Conservation (phyloP, 148 eudicot species). For the Camellia sinensis region DNA sequence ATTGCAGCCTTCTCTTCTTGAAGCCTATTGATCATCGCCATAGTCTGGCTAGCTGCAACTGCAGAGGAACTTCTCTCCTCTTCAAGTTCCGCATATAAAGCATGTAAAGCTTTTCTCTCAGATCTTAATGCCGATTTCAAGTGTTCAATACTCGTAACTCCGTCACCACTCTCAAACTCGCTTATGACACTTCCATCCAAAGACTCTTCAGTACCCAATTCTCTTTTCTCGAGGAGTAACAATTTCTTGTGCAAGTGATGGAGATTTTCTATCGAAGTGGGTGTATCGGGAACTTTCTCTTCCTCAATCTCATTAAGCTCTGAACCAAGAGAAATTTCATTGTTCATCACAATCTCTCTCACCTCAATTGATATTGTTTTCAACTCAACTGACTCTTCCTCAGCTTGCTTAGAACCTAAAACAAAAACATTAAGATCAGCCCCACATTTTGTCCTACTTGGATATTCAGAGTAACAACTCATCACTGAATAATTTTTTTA, state of each 20-base stretch:
- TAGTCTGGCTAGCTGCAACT: slow-evolving; percentile 77
- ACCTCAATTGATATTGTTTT: slow-evolving; percentile 25
- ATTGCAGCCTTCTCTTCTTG: slow-evolving; percentile 95
- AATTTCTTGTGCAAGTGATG: slow-evolving; percentile 49
- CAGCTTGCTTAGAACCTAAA: slow-evolving; percentile 36
- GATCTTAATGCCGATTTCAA: slow-evolving; percentile 52
- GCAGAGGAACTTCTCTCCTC: slow-evolving; percentile 93
- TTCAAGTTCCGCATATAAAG: slow-evolving; percentile 67
- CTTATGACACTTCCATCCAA: slow-evolving; percentile 61
- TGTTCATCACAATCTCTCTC: slow-evolving; percentile 20
- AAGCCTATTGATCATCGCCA: slow-evolving; percentile 99
- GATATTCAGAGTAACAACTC: too few relatives aligned
- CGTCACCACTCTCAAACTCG: slow-evolving; percentile 56
- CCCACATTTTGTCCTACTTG: not conserved
- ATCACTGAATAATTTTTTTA: too few relatives aligned
- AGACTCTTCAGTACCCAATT: slow-evolving; percentile 58
- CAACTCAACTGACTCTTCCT: slow-evolving; percentile 34
- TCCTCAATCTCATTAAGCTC: slow-evolving; percentile 49
- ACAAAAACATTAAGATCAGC: slow-evolving; percentile 1
- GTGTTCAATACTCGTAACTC: slow-evolving; percentile 37
- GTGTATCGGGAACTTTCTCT: slow-evolving; percentile 71
- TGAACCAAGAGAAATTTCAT: slow-evolving; percentile 11
- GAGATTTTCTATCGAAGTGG: slow-evolving; percentile 51
- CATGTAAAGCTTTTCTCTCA: slow-evolving; percentile 64
- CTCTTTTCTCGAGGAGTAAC: slow-evolving; percentile 44